Percentiles rank a stretch among this genome's conserved stretches.
Conservation (phyloP, 768 basidiomycete genomes). For the Leccinum subtestaceum region DNA sequence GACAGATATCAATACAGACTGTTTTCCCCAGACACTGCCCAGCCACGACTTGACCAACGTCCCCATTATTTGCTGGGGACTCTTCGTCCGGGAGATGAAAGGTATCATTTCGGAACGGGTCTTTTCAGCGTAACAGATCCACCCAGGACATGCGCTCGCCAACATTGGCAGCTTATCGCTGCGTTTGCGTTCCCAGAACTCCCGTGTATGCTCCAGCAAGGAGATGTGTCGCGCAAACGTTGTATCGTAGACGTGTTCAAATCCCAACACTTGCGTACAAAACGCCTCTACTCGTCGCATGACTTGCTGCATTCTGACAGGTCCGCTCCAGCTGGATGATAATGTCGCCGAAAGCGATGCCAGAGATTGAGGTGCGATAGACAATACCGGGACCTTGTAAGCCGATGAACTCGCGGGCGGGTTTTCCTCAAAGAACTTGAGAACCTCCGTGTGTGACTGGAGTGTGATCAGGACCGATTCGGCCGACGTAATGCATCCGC, state of each 20-base stretch:
- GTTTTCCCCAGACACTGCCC: conserved; percentile 59
- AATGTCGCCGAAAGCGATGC: conserved; percentile 74
- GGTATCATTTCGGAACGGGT: conserved; percentile 92
- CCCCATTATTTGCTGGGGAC: conserved; percentile 94
- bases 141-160: conserved; percentile 95
- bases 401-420: conserved; percentile 36
- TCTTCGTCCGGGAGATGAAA: conserved; percentile 84
- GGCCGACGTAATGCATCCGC: conserved; percentile 97
- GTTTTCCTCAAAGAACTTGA: conserved; percentile 69
- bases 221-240: conserved; percentile 91
- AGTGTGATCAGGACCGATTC: conserved; percentile 96
- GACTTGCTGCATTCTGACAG: conserved; percentile 53
- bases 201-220: conserved; percentile 74
- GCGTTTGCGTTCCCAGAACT: conserved; percentile 73
- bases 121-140: conserved; percentile 99
- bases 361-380: conserved; percentile 86
- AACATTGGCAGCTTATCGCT: conserved; percentile 72
- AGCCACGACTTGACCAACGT: conserved; percentile 90
- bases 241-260: conserved; percentile 87
- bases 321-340: conserved; percentile 42
- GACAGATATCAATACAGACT: conserved; percentile 45
- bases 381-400: conserved; percentile 65
- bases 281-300: conserved; percentile 73
- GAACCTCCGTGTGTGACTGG: conserved; percentile 92
- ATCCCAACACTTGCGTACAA: conserved; percentile 64